Evolutionary conservation across 2,329 filamentous ascomycete species (phyloP), one percentile per base, ranked within the genome.

Genomic region (Fusarium bulbicola): DNA sequence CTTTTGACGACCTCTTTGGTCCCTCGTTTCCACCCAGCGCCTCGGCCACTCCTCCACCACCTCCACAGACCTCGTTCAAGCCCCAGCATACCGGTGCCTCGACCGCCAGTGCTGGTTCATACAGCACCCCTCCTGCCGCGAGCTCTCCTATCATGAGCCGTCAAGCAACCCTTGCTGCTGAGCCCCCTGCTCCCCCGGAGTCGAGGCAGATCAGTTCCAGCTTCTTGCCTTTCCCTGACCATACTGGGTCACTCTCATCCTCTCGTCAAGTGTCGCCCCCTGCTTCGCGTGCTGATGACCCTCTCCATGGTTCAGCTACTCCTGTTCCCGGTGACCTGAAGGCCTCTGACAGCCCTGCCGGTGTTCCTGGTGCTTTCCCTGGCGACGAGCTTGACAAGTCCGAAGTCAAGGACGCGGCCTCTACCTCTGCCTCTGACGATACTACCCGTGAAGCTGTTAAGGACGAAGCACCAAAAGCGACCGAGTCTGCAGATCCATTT

Each of bases 1-100:
- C 91, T 8, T 97, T 97, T 81, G 94, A 97, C 79, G 95, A 92
- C 77, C 91, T 97, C 49, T 97, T 97, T 81, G 94, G 94, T 5
- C 91, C 92, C 52, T 86, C 92, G 3, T 91, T 91, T 76, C 83
- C 84, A 21, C 80, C 84, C 18, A 82, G 82, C 70, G 79, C 84
- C 62, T 83, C 82, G 14, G 81, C 79, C 59, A 85, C 82, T 54
- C 83, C 83, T 34, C 84, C 85, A 30, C 84, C 85, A 30, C 84
- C 85, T 59, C 86, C 83, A 7, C 66, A 68, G 32, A 46, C 79
- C 12, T 77, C 78, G 3, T 82, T 83, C 81, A 85, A 90, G 77
- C 87, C 86, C 40, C 88, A 90, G 76, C 83, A 86, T 70, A 90
- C 88, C 5, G 88, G 88, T 58, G 84, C 85, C n/a, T 90, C 89